Evolutionary conservation across 148 eudicot species (phyloP).

Genomic region (Vaccinium macrocarpon): DNA sequence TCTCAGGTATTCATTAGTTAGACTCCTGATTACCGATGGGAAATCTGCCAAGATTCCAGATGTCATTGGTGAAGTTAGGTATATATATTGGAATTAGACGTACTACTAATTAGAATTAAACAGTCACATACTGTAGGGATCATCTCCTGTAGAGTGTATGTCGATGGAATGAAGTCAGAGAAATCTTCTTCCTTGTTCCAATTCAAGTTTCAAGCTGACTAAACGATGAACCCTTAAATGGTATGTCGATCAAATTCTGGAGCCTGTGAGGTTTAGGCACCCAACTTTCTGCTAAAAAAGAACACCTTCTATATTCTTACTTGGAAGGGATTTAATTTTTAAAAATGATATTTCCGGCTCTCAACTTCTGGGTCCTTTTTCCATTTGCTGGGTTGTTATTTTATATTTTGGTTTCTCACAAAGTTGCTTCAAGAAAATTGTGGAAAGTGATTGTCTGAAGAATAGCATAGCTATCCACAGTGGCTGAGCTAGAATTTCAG

Average conservation of each 20-base stretch:
- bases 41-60: constrained; percentile 1
- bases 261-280: background rate
- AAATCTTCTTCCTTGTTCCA: background rate
- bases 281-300: background rate
- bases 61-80: background rate
- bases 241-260: background rate
- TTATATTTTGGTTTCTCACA: background rate
- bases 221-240: background rate
- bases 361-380: background rate
- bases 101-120: background rate
- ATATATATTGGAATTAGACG: background rate
- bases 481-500: no score
- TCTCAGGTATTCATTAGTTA: background rate
- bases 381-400: background rate
- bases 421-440: background rate
- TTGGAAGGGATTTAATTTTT: background rate
- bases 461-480: background rate
- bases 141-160: background rate
- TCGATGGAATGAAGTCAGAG: constrained; percentile 1
- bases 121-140: background rate
- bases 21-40: background rate
- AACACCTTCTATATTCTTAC: background rate
- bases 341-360: background rate
- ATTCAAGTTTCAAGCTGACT: background rate
- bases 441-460: background rate